Evolutionary conservation across 345 rosid genomes (phyloP).

Genomic region (Camelina neglecta): DNA sequence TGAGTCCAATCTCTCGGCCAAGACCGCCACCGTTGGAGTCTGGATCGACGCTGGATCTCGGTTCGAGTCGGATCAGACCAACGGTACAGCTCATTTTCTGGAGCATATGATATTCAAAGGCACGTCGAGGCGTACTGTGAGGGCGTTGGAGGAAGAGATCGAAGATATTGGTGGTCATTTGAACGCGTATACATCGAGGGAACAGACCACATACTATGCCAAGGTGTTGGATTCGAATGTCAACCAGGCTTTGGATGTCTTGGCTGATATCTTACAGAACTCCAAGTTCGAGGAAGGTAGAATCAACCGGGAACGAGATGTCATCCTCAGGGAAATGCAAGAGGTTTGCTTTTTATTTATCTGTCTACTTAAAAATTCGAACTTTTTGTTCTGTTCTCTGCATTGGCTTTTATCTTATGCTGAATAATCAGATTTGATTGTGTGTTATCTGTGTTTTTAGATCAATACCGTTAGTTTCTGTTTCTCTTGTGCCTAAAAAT

Average conservation of each 20-base stretch:
- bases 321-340: slow-evolving; percentile 79
- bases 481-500: background rate
- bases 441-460: background rate
- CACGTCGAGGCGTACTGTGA: slow-evolving; percentile 66
- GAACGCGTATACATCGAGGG: slow-evolving; percentile 94
- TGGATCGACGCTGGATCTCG: slow-evolving; percentile 99
- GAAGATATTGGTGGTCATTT: slow-evolving; percentile 98
- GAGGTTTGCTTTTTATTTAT: slow-evolving; percentile 51
- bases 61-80: slow-evolving; percentile 83
- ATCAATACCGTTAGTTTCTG: background rate
- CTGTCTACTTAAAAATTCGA: background rate
- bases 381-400: slow-evolving; percentile 13
- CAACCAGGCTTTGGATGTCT: slow-evolving; percentile 67
- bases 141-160: slow-evolving; percentile 82
- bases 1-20: slow-evolving; percentile 75
- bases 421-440: background rate
- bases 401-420: background rate
- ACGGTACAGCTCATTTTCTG: slow-evolving; percentile 93
- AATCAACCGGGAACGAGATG: slow-evolving; percentile 73
- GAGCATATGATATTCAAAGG: slow-evolving; percentile 99
- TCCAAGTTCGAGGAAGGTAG: slow-evolving; percentile 69
- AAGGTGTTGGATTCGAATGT: slow-evolving; percentile 86
- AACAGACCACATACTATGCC: slow-evolving; percentile 93
- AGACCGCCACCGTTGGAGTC: slow-evolving; percentile 90
- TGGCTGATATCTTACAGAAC: slow-evolving; percentile 95